Percentiles rank a stretch among this genome's conserved stretches.
These are phyloP conservation scores for Candida tetrigidarum DNA, from an alignment of 1,139 yeast genomes.

Conservation along the genomic window DNA sequence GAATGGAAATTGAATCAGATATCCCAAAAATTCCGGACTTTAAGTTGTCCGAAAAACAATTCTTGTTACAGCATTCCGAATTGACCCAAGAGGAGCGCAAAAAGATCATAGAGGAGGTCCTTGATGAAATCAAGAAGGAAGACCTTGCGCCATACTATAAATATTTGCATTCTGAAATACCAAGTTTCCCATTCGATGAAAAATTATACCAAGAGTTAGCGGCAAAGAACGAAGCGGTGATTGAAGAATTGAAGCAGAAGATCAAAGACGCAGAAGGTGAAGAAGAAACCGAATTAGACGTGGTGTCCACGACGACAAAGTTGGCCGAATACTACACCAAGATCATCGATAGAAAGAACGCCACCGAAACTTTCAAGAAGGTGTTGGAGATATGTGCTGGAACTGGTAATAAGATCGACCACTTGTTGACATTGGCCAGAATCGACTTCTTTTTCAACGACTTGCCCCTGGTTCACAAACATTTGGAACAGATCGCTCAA, in stretches of 20 bases:
- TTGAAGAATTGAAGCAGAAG: conserved; percentile 59
- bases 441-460: conserved; percentile 89
- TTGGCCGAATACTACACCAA: conserved; percentile 88
- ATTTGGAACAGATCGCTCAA: conserved; percentile 71
- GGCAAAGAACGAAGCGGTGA: conserved; percentile 57
- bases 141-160: conserved; percentile 87
- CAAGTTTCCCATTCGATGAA: conserved; percentile 61
- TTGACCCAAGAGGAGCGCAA: conserved; percentile 34
- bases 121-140: conserved; percentile 57
- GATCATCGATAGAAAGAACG: conserved; percentile 80
- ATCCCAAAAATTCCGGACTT: conserved; percentile 78
- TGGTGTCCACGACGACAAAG: conserved; percentile 73
- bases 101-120: conserved; percentile 49
- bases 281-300: conserved; percentile 89
- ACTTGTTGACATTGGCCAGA: conserved; percentile 78
- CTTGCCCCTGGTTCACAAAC: conserved; percentile 67
- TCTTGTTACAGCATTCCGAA: conserved; percentile 50
- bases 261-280: conserved; percentile 80
- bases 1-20: conserved; percentile 48
- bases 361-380: conserved; percentile 70
- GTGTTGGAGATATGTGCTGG: conserved; percentile 83
- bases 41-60: conserved; percentile 76
- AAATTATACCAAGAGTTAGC: conserved; percentile 52
- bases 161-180: conserved; percentile 59
- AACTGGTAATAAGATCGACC: conserved; percentile 89